Evolutionary conservation across 768 basidiomycete genomes (phyloP).

Genomic region (Rhizopogon vinicolor): DNA sequence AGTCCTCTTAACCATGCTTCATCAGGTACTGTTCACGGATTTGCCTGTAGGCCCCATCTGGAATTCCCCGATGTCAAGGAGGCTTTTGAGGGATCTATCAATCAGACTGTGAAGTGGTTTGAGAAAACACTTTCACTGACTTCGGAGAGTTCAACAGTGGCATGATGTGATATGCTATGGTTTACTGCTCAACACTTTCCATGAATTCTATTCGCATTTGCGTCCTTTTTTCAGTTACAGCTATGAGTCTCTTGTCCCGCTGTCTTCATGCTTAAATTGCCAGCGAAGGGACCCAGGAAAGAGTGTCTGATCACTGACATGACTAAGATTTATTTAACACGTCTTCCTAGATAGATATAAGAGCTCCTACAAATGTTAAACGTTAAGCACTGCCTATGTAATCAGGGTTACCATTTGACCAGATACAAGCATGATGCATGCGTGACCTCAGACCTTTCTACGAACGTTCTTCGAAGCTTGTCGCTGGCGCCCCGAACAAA

Average conservation of each 20-base stretch:
- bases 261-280: too few species aligned
- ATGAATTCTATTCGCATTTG: background rate
- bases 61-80: constrained; percentile 36
- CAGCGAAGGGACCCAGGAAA: too few species aligned
- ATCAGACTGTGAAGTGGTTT: constrained; percentile 40
- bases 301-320: too few species aligned
- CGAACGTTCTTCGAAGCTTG: too few species aligned
- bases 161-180: background rate
- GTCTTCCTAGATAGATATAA: too few species aligned
- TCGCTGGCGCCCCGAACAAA: background rate
- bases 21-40: constrained; percentile 43
- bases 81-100: constrained; percentile 39
- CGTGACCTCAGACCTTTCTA: too few species aligned
- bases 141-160: background rate
- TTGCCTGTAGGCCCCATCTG: constrained; percentile 43
- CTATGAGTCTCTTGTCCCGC: background rate
- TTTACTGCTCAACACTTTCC: background rate
- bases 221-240: background rate
- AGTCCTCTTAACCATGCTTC: constrained; percentile 2
- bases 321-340: too few species aligned
- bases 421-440: too few species aligned
- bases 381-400: too few species aligned
- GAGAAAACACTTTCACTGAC: constrained; percentile 27
- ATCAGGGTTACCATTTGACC: too few species aligned
- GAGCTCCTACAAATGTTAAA: too few species aligned